A percentile compares a stretch with the other conserved stretches of the same genome.
These are phyloP conservation scores for Russula emetica DNA, from an alignment of 768 basidiomycete genomes.

Conservation along the genomic window DNA sequence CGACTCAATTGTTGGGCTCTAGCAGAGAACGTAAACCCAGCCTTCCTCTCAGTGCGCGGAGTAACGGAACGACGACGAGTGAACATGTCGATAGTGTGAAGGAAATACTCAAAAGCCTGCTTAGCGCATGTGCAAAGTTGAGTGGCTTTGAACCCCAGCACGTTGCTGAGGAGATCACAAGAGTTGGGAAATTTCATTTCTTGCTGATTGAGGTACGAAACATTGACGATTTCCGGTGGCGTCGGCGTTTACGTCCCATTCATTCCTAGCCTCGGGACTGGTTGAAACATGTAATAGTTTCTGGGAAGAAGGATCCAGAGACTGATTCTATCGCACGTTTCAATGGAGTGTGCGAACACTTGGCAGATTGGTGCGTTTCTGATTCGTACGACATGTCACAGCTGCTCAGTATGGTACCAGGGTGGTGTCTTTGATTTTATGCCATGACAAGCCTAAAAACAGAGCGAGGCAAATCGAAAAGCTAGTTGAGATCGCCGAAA, in stretches of 20 bases:
- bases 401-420: constrained; percentile 40
- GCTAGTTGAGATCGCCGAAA: constrained; percentile 78
- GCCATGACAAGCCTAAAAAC: constrained; percentile 70
- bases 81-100: constrained; percentile 36
- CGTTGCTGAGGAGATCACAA: constrained; percentile 84
- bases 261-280: constrained; percentile 73
- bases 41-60: constrained; percentile 46
- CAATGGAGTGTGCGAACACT: constrained; percentile 73
- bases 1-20: constrained; percentile 22
- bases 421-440: constrained; percentile 87
- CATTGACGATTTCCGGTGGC: constrained; percentile 26
- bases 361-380: constrained; percentile 65
- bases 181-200: constrained; percentile 65
- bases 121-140: constrained; percentile 54
- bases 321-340: constrained; percentile 69
- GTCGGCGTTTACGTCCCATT: constrained; percentile 17
- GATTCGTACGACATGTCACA: constrained; percentile 19
- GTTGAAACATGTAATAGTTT: constrained; percentile 72
- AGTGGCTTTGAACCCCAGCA: constrained; percentile 53
- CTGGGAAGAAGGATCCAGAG: constrained; percentile 59
- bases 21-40: constrained; percentile 66
- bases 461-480: constrained; percentile 85
- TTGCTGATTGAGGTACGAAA: constrained; percentile 63
- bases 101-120: constrained; percentile 60
- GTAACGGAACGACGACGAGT: constrained; percentile 24